Percentiles rank a stretch among this genome's conserved stretches.
Conservation (phyloP, 2,329 filamentous ascomycete genomes). For the Waltergamsia citrina region DNA sequence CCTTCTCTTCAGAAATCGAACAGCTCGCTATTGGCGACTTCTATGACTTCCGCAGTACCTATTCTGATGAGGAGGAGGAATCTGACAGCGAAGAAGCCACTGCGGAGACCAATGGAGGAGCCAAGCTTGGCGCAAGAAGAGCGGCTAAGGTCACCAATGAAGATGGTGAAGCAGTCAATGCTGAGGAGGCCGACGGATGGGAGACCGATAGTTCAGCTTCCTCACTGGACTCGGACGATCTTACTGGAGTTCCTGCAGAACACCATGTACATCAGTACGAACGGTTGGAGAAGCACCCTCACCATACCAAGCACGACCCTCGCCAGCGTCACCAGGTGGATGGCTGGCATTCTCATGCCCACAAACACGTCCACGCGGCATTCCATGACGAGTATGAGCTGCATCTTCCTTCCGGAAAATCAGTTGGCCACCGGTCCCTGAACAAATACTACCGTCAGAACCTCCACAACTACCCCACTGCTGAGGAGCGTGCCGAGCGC, state of each 20-base stretch:
- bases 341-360: conserved; percentile 74
- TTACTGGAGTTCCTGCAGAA: conserved; percentile 70
- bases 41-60: conserved; percentile 94
- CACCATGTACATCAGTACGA: conserved; percentile 62
- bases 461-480: conserved; percentile 70
- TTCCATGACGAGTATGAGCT: conserved; percentile 92
- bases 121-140: conserved; percentile 60
- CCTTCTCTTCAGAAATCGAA: conserved; percentile 78
- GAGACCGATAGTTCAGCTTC: conserved; percentile 92
- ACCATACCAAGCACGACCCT: conserved; percentile 64
- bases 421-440: conserved; percentile 81
- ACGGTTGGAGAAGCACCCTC: conserved; percentile 60
- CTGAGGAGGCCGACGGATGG: conserved; percentile 68
- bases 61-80: conserved; percentile 59
- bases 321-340: conserved; percentile 66
- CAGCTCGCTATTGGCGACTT: conserved; percentile 92
- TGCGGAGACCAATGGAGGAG: conserved; percentile 45
- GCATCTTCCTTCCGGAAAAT: conserved; percentile 81
- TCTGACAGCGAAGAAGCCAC: conserved; percentile 43
- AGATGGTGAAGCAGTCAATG: conserved; percentile 38
- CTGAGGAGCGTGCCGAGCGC: conserved; percentile 64
- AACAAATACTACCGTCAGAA: conserved; percentile 91
- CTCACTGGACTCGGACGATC: conserved; percentile 76
- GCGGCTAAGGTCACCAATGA: conserved; percentile 38
- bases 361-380: conserved; percentile 63